Conservation (phyloP, 805 yeast genomes). For the Yamadazyma philogaea region DNA sequence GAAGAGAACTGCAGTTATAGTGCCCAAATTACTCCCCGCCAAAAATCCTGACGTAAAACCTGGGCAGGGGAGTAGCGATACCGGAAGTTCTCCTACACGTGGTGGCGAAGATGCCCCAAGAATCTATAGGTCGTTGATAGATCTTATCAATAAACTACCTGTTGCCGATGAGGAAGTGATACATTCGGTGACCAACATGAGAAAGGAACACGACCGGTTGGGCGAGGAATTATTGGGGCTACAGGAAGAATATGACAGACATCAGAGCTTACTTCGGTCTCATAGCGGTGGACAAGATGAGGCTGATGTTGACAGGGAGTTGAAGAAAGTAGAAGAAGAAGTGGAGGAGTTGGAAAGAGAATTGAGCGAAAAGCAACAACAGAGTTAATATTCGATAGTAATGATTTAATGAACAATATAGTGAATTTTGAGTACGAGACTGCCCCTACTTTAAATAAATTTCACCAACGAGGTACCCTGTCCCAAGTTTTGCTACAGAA, state of each 20-base stretch:
- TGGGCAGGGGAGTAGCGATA: constrained; percentile 4
- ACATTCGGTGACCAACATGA: constrained; percentile 34
- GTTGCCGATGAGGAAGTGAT: constrained; percentile 20
- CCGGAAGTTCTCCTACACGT: constrained; percentile 14
- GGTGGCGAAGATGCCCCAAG: constrained; percentile 5
- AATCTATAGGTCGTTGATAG: constrained; percentile 10
- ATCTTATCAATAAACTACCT: constrained; percentile 13
- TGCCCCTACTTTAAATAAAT: neutral
- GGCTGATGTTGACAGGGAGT: constrained; percentile 6
- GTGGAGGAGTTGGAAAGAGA: constrained; percentile 41
- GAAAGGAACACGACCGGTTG: constrained; percentile 34
- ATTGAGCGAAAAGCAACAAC: constrained; percentile 16
- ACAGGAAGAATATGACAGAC: constrained; percentile 43
- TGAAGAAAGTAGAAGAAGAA: constrained; percentile 42
- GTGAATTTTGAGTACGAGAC: neutral
- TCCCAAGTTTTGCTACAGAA: no score
- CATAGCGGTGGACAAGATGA: constrained; percentile 14
- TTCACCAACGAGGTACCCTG: no score
- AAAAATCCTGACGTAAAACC: constrained; percentile 1
- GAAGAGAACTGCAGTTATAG: constrained; percentile 26
- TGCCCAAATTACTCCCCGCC: constrained; percentile 20
- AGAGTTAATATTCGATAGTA: neutral
- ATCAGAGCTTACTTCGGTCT: constrained; percentile 36
- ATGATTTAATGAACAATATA: neutral
- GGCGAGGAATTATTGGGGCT: constrained; percentile 39